Evolutionary conservation across 2,329 filamentous ascomycete species (phyloP).

Genomic region (Cladosporium sp.): DNA sequence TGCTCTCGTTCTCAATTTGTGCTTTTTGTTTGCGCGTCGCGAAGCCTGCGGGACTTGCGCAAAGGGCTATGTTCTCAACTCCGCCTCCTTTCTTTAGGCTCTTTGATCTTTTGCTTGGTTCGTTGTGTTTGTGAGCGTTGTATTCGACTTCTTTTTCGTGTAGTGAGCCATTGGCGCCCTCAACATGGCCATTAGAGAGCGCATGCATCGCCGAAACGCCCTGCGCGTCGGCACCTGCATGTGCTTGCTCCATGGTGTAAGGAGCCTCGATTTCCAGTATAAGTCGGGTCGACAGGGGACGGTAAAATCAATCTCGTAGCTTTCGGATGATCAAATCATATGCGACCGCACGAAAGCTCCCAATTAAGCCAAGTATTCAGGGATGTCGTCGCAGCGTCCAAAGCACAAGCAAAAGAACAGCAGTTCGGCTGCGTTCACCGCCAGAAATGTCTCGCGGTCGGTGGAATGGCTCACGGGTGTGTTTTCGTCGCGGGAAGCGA

Average conservation of each 20-base stretch:
- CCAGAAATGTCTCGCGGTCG: not conserved
- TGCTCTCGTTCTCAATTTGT: conserved; percentile 26
- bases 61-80: conserved; percentile 22
- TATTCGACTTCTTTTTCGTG: not conserved
- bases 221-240: conserved; percentile 11
- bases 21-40: conserved; percentile 7
- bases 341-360: not conserved
- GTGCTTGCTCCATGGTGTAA: conserved; percentile 8
- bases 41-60: conserved; percentile 19
- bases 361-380: not conserved
- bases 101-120: not conserved
- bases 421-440: not conserved
- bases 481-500: not conserved
- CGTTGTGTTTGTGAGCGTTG: not conserved
- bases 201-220: not conserved
- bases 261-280: not conserved
- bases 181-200: not conserved
- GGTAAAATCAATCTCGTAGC: not conserved
- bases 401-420: not conserved
- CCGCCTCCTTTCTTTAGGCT: not conserved
- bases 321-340: not conserved
- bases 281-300: not conserved
- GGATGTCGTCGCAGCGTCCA: not conserved
- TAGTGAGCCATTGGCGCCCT: not conserved
- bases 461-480: not conserved